Conservation (phyloP, 179 eudicot genomes). For the Carnegiea gigantea region DNA sequence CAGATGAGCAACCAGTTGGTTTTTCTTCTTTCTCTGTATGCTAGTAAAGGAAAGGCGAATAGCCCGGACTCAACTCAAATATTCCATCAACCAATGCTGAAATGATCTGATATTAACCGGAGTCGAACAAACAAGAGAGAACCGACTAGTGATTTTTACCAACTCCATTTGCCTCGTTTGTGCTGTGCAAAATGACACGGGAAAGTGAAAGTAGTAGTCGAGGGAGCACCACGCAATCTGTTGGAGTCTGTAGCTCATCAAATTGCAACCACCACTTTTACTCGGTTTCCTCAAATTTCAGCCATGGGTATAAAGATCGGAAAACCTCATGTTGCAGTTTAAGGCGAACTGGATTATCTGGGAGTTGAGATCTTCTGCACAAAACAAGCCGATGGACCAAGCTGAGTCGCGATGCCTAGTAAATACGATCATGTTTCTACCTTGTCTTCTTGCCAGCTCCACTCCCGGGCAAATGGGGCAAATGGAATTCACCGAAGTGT, state of each 20-base stretch:
- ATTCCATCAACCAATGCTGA: background rate
- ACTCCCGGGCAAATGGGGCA: no score
- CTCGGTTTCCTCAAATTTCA: conserved; percentile 48
- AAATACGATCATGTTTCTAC: no score
- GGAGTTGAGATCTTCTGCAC: conserved; percentile 71
- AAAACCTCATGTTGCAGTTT: conserved; percentile 89
- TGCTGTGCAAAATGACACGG: conserved; percentile 44
- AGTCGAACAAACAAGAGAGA: no score
- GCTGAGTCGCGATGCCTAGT: background rate
- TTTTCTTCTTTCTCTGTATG: background rate
- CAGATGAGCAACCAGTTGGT: conserved; percentile 42
- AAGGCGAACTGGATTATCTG: conserved; percentile 74
- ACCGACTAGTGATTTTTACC: background rate
- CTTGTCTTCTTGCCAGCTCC: no score
- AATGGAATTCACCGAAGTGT: background rate
- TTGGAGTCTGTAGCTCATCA: conserved; percentile 76
- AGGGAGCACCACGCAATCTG: conserved; percentile 69
- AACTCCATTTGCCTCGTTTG: conserved; percentile 1
- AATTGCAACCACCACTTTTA: conserved; percentile 60
- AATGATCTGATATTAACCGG: no score
- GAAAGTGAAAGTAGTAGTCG: conserved; percentile 63
- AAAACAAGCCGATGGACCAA: conserved; percentile 22
- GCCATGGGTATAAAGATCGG: conserved; percentile 67
- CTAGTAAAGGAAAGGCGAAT: no score
- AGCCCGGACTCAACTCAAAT: background rate